A percentile compares a stretch with the other conserved stretches of the same genome.
Conservation (phyloP, 2,329 filamentous ascomycete species). For the Lachnellula arida region DNA sequence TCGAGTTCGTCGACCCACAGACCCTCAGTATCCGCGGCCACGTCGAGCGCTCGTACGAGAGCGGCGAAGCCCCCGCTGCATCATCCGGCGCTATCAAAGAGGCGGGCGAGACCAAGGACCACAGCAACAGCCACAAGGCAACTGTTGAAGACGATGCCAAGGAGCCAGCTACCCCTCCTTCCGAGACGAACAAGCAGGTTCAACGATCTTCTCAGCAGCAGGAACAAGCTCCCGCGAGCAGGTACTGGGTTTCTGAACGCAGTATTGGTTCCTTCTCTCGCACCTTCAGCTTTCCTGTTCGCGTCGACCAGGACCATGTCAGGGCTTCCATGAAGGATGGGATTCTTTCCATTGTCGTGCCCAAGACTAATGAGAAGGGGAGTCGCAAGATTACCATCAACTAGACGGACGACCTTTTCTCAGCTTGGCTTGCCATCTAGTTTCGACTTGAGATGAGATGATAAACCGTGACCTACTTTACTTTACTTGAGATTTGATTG, state of each 20-base stretch:
- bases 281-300: slow-evolving; percentile 62
- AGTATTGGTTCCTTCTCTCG: slow-evolving; percentile 63
- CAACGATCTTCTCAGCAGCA: slow-evolving; percentile 16
- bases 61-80: slow-evolving; percentile 38
- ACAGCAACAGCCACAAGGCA: slow-evolving; percentile 43
- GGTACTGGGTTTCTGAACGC: slow-evolving; percentile 69
- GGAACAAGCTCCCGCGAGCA: slow-evolving; percentile 35
- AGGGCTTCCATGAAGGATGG: slow-evolving; percentile 61
- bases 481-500: neutral
- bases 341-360: slow-evolving; percentile 58
- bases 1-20: slow-evolving; percentile 75
- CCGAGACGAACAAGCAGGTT: too few relatives aligned
- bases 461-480: neutral
- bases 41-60: slow-evolving; percentile 58
- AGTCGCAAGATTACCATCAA: slow-evolving; percentile 49
- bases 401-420: neutral
- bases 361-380: slow-evolving; percentile 60
- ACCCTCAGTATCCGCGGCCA: slow-evolving; percentile 68
- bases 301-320: slow-evolving; percentile 59
- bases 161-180: slow-evolving; percentile 2
- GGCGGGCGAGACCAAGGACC: slow-evolving; percentile 38
- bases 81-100: slow-evolving; percentile 40
- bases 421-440: neutral
- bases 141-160: slow-evolving; percentile 51
- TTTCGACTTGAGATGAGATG: neutral